Conservation (phyloP, 2,329 filamentous ascomycete species). For the Ceratocystis variospora region DNA sequence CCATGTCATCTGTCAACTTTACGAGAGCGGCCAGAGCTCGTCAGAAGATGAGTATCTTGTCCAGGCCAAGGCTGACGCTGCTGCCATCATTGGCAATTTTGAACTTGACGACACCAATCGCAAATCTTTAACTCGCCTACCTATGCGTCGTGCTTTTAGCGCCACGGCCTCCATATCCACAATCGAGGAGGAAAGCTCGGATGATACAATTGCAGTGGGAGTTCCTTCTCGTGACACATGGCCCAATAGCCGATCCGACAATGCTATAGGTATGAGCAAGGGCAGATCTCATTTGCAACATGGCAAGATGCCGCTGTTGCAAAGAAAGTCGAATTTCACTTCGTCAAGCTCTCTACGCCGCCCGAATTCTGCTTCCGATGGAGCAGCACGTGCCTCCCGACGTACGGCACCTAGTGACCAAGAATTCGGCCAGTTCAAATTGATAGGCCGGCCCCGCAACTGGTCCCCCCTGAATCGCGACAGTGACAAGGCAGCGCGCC, state of each 20-base stretch:
- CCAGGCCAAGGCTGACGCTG: conserved; percentile 16
- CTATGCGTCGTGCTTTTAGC: conserved; percentile 9
- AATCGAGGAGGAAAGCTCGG: conserved; percentile 18
- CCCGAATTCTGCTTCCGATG: conserved; percentile 1
- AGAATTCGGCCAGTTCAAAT: not conserved
- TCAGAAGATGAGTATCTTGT: conserved; percentile 12
- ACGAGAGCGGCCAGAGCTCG: conserved; percentile 13
- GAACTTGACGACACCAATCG: conserved; percentile 5
- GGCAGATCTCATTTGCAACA: not conserved
- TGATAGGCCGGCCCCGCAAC: not conserved
- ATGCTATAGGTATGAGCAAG: not conserved
- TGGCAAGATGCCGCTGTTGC: not conserved
- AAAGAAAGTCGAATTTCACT: conserved; percentile 12
- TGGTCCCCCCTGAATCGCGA: conserved; percentile 12
- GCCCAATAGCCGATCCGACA: conserved; percentile 10
- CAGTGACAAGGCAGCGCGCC: conserved; percentile 7
- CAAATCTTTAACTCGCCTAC: not conserved
- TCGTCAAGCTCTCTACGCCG: not conserved
- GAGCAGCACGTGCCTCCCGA: not conserved
- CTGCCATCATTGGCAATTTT: conserved; percentile 12
- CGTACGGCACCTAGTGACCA: not conserved
- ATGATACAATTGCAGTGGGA: conserved; percentile 17
- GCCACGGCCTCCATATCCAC: conserved; percentile 15
- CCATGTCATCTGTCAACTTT: conserved; percentile 13
- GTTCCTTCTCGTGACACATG: conserved; percentile 15